Conservation (phyloP, 2,329 filamentous ascomycete genomes). For the Sporothrix brunneoviolacea region DNA sequence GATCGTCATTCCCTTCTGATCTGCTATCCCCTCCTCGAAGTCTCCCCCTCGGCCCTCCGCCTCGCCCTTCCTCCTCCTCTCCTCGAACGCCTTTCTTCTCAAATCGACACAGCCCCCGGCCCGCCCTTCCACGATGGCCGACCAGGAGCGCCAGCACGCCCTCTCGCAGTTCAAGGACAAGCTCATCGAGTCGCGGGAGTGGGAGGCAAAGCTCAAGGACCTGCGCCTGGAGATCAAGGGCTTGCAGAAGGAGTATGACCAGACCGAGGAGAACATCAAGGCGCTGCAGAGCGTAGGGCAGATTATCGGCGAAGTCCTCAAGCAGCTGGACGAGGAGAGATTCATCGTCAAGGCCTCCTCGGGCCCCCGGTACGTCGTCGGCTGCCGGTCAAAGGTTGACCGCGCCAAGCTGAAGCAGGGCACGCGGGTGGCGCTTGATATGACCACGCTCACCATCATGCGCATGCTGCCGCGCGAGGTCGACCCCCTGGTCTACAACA, state of each 20-base stretch:
- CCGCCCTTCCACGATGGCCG: constrained; percentile 25
- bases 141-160: constrained; percentile 59
- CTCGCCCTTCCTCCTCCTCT: not conserved
- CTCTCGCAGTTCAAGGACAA: constrained; percentile 73
- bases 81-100: no score
- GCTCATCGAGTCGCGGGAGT: constrained; percentile 91
- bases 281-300: constrained; percentile 97
- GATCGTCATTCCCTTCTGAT: no score
- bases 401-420: constrained; percentile 97
- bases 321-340: constrained; percentile 97
- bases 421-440: constrained; percentile 92
- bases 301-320: constrained; percentile 97
- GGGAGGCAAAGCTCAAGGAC: constrained; percentile 95
- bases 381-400: constrained; percentile 97
- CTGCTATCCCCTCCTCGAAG: no score
- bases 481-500: constrained; percentile 98
- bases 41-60: not conserved
- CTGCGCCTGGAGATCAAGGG: constrained; percentile 94
- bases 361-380: constrained; percentile 94
- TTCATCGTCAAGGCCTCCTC: constrained; percentile 99
- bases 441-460: constrained; percentile 99
- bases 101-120: no score
- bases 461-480: constrained; percentile 98
- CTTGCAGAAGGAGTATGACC: constrained; percentile 88
- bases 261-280: constrained; percentile 99